Evolutionary conservation across 768 basidiomycete species (phyloP).

Genomic region (Rickenella mellea): DNA sequence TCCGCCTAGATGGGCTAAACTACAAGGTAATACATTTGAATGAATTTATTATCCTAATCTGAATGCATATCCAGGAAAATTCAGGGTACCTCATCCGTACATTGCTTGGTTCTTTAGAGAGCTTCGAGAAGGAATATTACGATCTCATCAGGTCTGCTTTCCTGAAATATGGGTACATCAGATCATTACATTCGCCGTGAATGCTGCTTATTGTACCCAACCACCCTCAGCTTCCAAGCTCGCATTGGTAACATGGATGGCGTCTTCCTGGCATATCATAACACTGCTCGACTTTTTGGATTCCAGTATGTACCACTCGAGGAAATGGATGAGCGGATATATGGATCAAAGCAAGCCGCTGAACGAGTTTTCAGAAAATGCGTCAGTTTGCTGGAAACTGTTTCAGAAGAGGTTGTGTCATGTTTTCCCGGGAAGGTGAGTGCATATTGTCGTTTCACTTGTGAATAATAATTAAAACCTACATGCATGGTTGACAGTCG

Average conservation of each 20-base stretch:
- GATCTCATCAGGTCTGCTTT: conserved; percentile 92
- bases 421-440: conserved; percentile 62
- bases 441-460: conserved; percentile 3
- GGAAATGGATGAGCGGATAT: conserved; percentile 82
- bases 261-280: conserved; percentile 81
- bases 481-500: conserved; percentile 26
- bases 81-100: conserved; percentile 67
- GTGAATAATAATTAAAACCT: conserved; percentile 1
- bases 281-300: conserved; percentile 79
- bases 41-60: background rate
- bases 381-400: conserved; percentile 56
- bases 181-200: background rate
- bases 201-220: conserved; percentile 1
- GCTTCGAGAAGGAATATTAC: conserved; percentile 91
- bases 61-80: conserved; percentile 43
- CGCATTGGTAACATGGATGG: conserved; percentile 98
- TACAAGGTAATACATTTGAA: conserved; percentile 39
- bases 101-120: conserved; percentile 54
- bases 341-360: conserved; percentile 55
- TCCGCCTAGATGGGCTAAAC: conserved; percentile 81
- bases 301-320: conserved; percentile 86
- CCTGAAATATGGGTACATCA: conserved; percentile 73
- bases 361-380: conserved; percentile 70
- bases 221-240: conserved; percentile 69
- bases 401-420: conserved; percentile 46